phyloP scores from a whole-genome alignment of 2,329 filamentous ascomycete genomes.

The Venturia carpophila region DNA sequence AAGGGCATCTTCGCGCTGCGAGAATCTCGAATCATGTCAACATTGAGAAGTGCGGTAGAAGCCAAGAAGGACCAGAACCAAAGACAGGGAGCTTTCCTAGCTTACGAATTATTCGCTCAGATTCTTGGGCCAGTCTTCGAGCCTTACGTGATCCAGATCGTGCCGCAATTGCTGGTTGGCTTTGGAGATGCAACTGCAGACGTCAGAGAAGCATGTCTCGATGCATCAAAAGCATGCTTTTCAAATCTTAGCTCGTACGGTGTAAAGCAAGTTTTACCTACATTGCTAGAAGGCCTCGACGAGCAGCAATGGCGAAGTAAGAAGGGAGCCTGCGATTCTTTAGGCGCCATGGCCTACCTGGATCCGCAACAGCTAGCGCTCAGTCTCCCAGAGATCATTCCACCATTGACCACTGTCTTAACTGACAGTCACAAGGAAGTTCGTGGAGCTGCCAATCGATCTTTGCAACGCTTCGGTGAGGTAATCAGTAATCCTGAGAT shows the following conservation, averaged over 20 bases:
- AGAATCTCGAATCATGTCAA: slow-evolving; percentile 79
- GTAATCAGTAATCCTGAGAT: slow-evolving; percentile 98
- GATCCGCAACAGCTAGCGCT: slow-evolving; percentile 89
- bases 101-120: slow-evolving; percentile 81
- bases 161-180: slow-evolving; percentile 78
- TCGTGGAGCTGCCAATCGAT: slow-evolving; percentile 81
- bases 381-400: slow-evolving; percentile 93
- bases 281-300: slow-evolving; percentile 81
- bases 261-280: slow-evolving; percentile 89
- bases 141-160: slow-evolving; percentile 91
- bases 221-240: slow-evolving; percentile 91
- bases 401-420: slow-evolving; percentile 83
- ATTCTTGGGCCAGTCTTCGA: slow-evolving; percentile 86
- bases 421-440: slow-evolving; percentile 99
- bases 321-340: slow-evolving; percentile 90
- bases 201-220: slow-evolving; percentile 86
- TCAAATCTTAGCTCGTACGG: slow-evolving; percentile 88
- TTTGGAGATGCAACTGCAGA: slow-evolving; percentile 86
- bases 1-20: slow-evolving; percentile 73
- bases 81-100: slow-evolving; percentile 79
- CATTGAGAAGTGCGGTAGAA: slow-evolving; percentile 73
- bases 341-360: slow-evolving; percentile 97
- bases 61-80: slow-evolving; percentile 91
- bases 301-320: slow-evolving; percentile 98
- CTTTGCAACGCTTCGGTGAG: slow-evolving; percentile 94